phyloP scores from a whole-genome alignment of 345 rosid genomes.

The Aquilaria yunnanensis region DNA sequence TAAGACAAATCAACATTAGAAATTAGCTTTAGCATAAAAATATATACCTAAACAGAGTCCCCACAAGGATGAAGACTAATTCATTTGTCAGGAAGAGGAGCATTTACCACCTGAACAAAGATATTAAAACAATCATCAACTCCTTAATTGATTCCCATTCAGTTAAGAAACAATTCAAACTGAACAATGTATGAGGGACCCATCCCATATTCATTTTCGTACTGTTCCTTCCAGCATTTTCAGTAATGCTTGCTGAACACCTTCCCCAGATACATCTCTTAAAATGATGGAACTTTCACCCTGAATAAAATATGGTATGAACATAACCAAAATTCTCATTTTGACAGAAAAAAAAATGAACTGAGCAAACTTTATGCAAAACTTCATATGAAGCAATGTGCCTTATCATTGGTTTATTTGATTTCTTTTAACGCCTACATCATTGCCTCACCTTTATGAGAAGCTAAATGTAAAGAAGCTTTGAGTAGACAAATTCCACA shows the following conservation, averaged over 20 bases:
- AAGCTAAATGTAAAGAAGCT: no score
- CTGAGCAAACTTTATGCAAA: no score
- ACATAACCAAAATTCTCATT: no score
- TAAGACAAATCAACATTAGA: neutral
- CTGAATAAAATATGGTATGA: slow-evolving; percentile 34
- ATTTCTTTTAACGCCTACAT: no score
- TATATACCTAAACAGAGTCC: slow-evolving; percentile 67
- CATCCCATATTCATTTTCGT: slow-evolving; percentile 21
- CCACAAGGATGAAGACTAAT: slow-evolving; percentile 74
- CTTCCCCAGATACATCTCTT: no score
- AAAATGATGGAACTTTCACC: slow-evolving; percentile 41
- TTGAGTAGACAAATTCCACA: no score
- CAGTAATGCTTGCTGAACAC: slow-evolving; percentile 11
- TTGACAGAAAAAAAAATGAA: no score
- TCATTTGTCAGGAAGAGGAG: slow-evolving; percentile 86
- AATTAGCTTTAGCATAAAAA: neutral
- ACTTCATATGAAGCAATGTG: no score
- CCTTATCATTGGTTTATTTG: no score
- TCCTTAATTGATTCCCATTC: neutral
- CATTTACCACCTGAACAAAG: neutral
- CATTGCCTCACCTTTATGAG: no score
- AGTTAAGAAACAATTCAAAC: neutral
- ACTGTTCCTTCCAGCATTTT: slow-evolving; percentile 99
- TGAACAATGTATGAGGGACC: neutral
- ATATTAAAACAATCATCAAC: neutral